A percentile compares a stretch with the other conserved stretches of the same genome.
These are phyloP conservation scores for Claviceps pusilla DNA, from an alignment of 2,329 filamentous ascomycete genomes.

Conservation along the genomic window DNA sequence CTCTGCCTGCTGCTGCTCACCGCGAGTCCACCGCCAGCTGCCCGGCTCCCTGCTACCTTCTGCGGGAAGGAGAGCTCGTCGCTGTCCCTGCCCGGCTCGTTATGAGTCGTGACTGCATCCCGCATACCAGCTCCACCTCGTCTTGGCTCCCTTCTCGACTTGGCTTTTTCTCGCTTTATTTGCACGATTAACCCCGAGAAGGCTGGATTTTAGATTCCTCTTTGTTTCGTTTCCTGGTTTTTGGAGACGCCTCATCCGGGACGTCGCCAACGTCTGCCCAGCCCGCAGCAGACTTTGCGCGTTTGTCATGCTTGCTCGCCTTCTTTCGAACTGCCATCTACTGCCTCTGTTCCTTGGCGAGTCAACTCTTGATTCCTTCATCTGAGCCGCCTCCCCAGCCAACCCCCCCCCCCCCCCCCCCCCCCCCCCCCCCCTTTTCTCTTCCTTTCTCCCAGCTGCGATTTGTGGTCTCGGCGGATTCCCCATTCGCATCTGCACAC, in stretches of 20 bases:
- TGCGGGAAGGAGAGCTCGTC: not conserved
- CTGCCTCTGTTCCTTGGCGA: not conserved
- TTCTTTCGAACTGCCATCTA: not conserved
- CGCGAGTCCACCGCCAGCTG: not conserved
- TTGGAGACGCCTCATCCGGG: not conserved
- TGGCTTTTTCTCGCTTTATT: not conserved
- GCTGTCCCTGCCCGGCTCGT: not conserved
- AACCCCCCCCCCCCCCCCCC: not conserved
- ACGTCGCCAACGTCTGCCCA: not conserved
- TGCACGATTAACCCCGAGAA: not conserved
- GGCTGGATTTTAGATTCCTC: not conserved
- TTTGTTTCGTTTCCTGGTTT: not conserved
- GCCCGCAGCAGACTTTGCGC: not conserved
- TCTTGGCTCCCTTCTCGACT: not conserved
- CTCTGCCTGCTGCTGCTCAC: not conserved
- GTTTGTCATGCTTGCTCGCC: not conserved
- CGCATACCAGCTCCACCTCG: not conserved
- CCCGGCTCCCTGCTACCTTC: not conserved
- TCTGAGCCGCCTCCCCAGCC: not conserved
- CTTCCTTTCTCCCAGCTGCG: not conserved
- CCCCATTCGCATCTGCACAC: not conserved
- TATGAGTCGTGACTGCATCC: not conserved
- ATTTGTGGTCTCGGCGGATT: not conserved
- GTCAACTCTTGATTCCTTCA: not conserved
- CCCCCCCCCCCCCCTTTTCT: too few species aligned